Evolutionary conservation across 768 basidiomycete genomes (phyloP), one percentile per base, ranked within the genome.

Genomic region (Rhizopogon vesiculosus): DNA sequence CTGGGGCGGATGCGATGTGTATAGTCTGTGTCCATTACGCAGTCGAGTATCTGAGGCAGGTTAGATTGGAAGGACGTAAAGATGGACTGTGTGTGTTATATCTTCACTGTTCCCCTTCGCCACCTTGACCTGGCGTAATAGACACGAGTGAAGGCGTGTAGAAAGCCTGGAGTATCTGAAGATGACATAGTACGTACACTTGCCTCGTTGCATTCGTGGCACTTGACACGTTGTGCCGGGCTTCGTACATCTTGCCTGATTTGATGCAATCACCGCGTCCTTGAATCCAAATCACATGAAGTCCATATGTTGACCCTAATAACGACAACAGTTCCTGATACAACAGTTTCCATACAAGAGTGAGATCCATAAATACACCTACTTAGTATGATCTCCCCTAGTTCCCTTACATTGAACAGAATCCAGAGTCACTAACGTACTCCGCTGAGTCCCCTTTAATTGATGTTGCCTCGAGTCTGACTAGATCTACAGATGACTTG

Each of bases 391-490:
- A 44, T n/a, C 8, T 10, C 43, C 4, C 31, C 31, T 48, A 46
- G 16, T 4, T 19, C 22, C 49, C 12, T 59, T 58, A 70, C 69
- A 63, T 73, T 33, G 78, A 79, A 53, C 74, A 77, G 61, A 79
- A 78, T 28, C 78, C 78, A 51, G 78, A 79, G 64, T 79, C 78
- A 42, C 71, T 80, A 60, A 79, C 67, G 56, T 74, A 72, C 52
- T 78, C 78, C 54, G 61, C 65, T 45, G 68, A 66, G 54, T 72
- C 69, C 40, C 67, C 72, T 63, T 78, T 78, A 57, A 63, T 70
- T 58, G 72, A 74, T 49, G 68, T 61, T 57, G 75, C 73, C 70
- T 77, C 79, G 62, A 79, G 73, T 64, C 77, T 74, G 55, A 78
- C 78, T 50, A 73, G 70, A 66, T 78, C 79, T 79, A 55, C 56